These are phyloP conservation scores for Dichomitus squalens DNA, from an alignment of 1,284 basidiomycete species.

Conservation along the genomic window DNA sequence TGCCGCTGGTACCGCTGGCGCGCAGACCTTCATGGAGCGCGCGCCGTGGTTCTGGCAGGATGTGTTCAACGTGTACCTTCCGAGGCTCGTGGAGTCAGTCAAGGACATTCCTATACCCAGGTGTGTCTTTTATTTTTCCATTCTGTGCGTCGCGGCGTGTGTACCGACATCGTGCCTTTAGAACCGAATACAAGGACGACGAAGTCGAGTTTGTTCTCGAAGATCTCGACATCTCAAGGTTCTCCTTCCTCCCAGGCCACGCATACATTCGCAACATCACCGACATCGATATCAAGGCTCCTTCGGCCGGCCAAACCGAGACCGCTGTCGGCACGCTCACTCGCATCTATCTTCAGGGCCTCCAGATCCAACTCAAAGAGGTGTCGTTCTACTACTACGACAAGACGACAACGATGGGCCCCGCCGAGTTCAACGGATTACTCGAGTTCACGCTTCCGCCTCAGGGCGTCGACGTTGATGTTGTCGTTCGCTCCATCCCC, in stretches of 20 bases:
- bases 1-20: constrained; percentile 40
- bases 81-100: constrained; percentile 48
- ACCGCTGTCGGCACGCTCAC: constrained; percentile 62
- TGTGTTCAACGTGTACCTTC: constrained; percentile 65
- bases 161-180: constrained; percentile 31
- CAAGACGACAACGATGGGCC: constrained; percentile 52
- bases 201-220: constrained; percentile 73
- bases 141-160: background rate
- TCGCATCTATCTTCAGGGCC: constrained; percentile 60
- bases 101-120: constrained; percentile 66
- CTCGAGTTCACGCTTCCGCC: constrained; percentile 61
- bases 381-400: constrained; percentile 75
- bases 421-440: constrained; percentile 59
- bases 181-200: constrained; percentile 66
- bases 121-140: constrained; percentile 36
- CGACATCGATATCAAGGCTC: constrained; percentile 65
- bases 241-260: constrained; percentile 67
- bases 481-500: constrained; percentile 64
- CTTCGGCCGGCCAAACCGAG: constrained; percentile 36
- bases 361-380: constrained; percentile 61
- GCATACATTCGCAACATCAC: constrained; percentile 73
- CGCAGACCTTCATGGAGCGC: constrained; percentile 56
- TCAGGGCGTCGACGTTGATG: constrained; percentile 65
- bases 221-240: constrained; percentile 64
- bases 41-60: constrained; percentile 76